Base-by-base conservation (phyloP, 2,329 filamentous ascomycete genomes). In the Trichophyton verrucosum region DNA sequence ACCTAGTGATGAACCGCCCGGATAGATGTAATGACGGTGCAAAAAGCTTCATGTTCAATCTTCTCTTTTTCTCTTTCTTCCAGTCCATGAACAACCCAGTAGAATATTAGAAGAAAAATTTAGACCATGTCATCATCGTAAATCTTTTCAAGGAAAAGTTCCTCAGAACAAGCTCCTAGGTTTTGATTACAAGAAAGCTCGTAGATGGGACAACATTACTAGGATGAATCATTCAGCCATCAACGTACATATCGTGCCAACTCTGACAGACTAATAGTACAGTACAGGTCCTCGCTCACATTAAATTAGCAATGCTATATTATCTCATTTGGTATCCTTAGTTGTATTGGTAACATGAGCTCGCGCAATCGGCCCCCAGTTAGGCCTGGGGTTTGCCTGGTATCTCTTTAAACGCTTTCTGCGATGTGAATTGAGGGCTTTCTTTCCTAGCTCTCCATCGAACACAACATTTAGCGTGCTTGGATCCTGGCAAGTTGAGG, bases 311-410 rank as follows among this genome's bases (percentile, higher is more conserved):
- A 24, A 30, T 53, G 27, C 3, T 40, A 44, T 40, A n/a, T 40
- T 40, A 11, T 20, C 20, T 33, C 8, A 42, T 8, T 3, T 57
- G 17, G 40, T 13, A 40, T 27, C 36, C 40, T 57, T 57, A 4
- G 20, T 6, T 8, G 20, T 17, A 33, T 20, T 46, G 59, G 27
- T 57, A 38, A 40, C 53, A 11, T 61, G 58, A 24, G 77, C 77
- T 42, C 75, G 73, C 62, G 71, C 77, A 83, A 95, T 84, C 0
- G 94, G 94, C 0, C 94, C 94, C 94, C 94, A 99, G 72, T 97
- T 94, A 69, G 90, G 86, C 62, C 87, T 80, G 53, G 94, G 94
- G 71, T 97, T 97, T 63, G 86, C 76, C 76, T 96, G 94, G 73
- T 96, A 99, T 64, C 92, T 81, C 60, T 95, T 85, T 53, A 95